phyloP scores from a whole-genome alignment of 2,329 filamentous ascomycete species.

The Aureobasidium namibiae region DNA sequence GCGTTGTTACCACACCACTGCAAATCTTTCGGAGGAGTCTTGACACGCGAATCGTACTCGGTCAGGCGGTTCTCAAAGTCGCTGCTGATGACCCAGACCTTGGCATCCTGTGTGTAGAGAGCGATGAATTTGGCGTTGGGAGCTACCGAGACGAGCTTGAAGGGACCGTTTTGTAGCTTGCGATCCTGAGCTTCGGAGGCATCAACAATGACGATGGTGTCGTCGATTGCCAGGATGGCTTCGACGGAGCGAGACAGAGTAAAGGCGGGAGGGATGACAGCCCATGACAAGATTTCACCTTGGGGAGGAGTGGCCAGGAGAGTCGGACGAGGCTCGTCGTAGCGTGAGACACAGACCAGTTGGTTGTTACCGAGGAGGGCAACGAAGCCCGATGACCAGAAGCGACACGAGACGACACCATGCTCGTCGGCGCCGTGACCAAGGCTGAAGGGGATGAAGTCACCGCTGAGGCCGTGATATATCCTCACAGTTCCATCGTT shows the following conservation, averaged over 20 bases:
- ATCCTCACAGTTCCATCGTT: slow-evolving; percentile 85
- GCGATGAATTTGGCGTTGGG: slow-evolving; percentile 84
- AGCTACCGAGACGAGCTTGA: slow-evolving; percentile 82
- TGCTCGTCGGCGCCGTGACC: slow-evolving; percentile 82
- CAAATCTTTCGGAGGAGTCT: slow-evolving; percentile 76
- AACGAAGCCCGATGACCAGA: slow-evolving; percentile 89
- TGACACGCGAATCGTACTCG: slow-evolving; percentile 82
- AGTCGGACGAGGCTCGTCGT: slow-evolving; percentile 83
- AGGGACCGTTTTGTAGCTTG: slow-evolving; percentile 83
- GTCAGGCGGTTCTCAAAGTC: slow-evolving; percentile 90
- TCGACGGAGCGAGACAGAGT: slow-evolving; percentile 91
- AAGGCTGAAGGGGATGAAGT: slow-evolving; percentile 89
- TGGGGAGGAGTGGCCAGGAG: slow-evolving; percentile 68
- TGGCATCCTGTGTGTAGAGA: slow-evolving; percentile 77
- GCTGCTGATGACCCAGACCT: slow-evolving; percentile 85
- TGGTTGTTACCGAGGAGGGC: slow-evolving; percentile 83
- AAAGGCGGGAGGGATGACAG: slow-evolving; percentile 76
- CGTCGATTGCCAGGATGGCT: slow-evolving; percentile 74
- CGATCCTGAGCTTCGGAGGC: slow-evolving; percentile 85
- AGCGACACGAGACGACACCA: slow-evolving; percentile 80
- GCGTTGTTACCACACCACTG: slow-evolving; percentile 97
- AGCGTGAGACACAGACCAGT: slow-evolving; percentile 77
- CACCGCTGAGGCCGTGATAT: slow-evolving; percentile 84
- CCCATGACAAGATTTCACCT: slow-evolving; percentile 79
- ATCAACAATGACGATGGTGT: slow-evolving; percentile 81